These are phyloP conservation scores for Tetradesmus obliquus DNA, from an alignment of 139 green algal genomes.

Conservation along the genomic window DNA sequence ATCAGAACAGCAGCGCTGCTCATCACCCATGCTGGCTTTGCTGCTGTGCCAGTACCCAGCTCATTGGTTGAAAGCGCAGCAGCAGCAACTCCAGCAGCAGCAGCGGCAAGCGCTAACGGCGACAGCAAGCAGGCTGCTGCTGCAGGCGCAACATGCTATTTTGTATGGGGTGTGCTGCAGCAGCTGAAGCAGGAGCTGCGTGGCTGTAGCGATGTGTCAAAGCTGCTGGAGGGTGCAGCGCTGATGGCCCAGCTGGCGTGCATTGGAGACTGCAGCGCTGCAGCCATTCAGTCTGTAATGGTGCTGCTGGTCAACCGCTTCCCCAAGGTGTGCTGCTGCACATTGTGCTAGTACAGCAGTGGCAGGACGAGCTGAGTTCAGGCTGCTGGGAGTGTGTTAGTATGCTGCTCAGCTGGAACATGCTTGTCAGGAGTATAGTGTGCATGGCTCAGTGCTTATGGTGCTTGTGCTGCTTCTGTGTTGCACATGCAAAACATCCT, in stretches of 20 bases:
- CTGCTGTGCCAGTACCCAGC: background rate
- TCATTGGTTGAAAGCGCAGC: background rate
- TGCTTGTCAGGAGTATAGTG: background rate
- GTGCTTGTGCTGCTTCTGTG: no score
- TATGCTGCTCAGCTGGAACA: background rate
- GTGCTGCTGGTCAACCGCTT: conserved; percentile 59
- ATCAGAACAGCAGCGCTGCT: conserved; percentile 31
- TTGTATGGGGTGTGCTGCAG: conserved; percentile 61
- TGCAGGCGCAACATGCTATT: conserved; percentile 32
- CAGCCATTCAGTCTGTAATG: conserved; percentile 63
- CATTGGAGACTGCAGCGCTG: background rate
- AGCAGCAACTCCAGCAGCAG: background rate
- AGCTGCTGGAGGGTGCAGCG: conserved; percentile 66
- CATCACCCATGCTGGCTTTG: conserved; percentile 24
- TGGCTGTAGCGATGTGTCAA: conserved; percentile 73
- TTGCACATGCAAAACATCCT: no score
- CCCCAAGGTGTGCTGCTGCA: conserved; percentile 56
- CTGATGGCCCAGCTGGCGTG: conserved; percentile 65
- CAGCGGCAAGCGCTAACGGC: background rate
- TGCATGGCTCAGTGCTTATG: background rate
- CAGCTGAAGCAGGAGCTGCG: conserved; percentile 59
- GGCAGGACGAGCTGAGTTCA: background rate
- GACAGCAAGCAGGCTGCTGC: background rate
- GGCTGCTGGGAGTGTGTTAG: background rate
- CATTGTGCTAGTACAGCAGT: no score